Conservation (phyloP, 2,329 filamentous ascomycete genomes). For the Hyphodiscus sp. region DNA sequence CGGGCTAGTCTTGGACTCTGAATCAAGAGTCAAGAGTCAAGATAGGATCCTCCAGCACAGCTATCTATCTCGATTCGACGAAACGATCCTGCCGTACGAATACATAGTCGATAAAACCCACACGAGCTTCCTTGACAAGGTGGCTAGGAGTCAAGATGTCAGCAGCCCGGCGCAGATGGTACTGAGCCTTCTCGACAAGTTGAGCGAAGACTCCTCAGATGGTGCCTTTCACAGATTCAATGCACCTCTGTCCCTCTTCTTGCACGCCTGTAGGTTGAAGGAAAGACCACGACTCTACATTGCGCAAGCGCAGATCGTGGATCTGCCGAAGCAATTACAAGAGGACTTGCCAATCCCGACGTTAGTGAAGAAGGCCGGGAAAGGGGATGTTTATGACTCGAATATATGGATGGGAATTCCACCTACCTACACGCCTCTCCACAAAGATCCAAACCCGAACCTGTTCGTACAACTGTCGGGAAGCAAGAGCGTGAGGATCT, state of each 20-base stretch:
- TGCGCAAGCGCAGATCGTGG: constrained; percentile 68
- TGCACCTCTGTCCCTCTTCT: constrained; percentile 31
- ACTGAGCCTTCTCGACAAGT: background rate
- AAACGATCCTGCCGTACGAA: constrained; percentile 52
- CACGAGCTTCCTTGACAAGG: background rate
- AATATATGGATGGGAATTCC: constrained; percentile 85
- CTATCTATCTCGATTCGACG: constrained; percentile 35
- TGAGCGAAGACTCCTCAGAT: constrained; percentile 4
- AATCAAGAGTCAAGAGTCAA: background rate
- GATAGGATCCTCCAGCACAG: constrained; percentile 18
- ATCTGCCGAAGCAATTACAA: constrained; percentile 58
- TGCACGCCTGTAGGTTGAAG: constrained; percentile 9
- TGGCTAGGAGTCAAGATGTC: background rate
- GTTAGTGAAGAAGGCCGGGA: constrained; percentile 56
- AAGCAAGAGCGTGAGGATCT: constrained; percentile 65
- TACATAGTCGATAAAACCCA: constrained; percentile 31
- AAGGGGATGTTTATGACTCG: constrained; percentile 78
- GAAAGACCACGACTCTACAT: constrained; percentile 59
- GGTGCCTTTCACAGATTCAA: constrained; percentile 40
- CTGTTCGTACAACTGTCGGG: constrained; percentile 78
- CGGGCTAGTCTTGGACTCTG: background rate
- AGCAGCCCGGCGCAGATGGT: background rate
- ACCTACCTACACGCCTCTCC: constrained; percentile 83
- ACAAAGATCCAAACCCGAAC: constrained; percentile 92
- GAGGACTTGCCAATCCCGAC: constrained; percentile 62